These are phyloP conservation scores for Gryganskiella cystojenkinii DNA, from an alignment of 192 early-diverging fungal species.

Conservation along the genomic window DNA sequence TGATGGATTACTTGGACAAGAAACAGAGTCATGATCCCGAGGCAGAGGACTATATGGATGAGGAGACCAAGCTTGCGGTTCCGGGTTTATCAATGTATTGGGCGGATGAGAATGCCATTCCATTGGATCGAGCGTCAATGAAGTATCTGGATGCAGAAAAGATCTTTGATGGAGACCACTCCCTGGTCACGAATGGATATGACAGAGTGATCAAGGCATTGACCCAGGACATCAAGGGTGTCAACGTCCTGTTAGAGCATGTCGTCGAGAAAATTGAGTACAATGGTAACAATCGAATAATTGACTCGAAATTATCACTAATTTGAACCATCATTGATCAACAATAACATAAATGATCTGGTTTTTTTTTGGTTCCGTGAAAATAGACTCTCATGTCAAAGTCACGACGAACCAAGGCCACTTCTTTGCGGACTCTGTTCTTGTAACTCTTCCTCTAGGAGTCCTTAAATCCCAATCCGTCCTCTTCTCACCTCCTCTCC, in stretches of 20 bases:
- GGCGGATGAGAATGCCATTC: conserved; percentile 49
- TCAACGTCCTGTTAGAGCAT: conserved; percentile 25
- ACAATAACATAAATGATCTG: too few relatives aligned
- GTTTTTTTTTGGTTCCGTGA: too few relatives aligned
- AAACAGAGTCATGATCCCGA: conserved; percentile 19
- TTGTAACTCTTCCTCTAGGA: conserved; percentile 55
- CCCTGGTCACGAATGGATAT: conserved; percentile 38
- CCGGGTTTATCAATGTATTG: conserved; percentile 24
- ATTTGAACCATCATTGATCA: not conserved
- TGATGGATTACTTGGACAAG: conserved; percentile 11
- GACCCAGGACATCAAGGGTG: conserved; percentile 6
- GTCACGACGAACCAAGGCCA: conserved; percentile 26
- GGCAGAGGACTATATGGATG: conserved; percentile 20
- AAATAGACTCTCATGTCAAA: conserved; percentile 25
- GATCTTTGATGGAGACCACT: conserved; percentile 45
- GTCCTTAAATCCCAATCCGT: conserved; percentile 45
- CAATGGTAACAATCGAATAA: conserved; percentile 18
- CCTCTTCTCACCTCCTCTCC: conserved; percentile 50
- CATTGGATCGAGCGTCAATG: conserved; percentile 27
- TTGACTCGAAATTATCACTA: not conserved
- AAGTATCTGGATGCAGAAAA: conserved; percentile 53
- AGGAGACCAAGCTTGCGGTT: conserved; percentile 3
- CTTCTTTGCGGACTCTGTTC: conserved; percentile 39
- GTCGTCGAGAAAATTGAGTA: conserved; percentile 47
- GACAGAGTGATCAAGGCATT: conserved; percentile 44